These are phyloP conservation scores for Gnaphalium uliginosum DNA, from an alignment of 129 eudicot species.

Conservation along the genomic window DNA sequence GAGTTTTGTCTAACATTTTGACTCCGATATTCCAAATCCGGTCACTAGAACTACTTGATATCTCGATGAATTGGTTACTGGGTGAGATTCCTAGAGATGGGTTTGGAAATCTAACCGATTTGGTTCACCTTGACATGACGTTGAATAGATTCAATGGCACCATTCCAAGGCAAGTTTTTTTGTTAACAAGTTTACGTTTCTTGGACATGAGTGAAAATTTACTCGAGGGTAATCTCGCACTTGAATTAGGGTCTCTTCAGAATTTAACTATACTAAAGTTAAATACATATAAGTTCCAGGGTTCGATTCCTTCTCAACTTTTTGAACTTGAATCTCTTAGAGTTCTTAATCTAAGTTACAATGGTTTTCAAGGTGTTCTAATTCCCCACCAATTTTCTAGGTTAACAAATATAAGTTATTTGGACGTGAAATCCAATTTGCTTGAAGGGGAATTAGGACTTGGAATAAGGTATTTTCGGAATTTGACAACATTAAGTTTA, in stretches of 20 bases:
- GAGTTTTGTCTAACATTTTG: slow-evolving; percentile 18
- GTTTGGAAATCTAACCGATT: slow-evolving; percentile 40
- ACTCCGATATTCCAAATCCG: slow-evolving; percentile 40
- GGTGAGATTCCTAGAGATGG: slow-evolving; percentile 31
- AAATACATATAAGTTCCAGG: no score
- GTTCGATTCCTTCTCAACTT: no score
- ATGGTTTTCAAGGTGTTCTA: no score
- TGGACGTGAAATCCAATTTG: slow-evolving; percentile 29
- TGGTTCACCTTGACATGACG: slow-evolving; percentile 38
- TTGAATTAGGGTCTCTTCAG: slow-evolving; percentile 27
- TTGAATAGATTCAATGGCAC: slow-evolving; percentile 33
- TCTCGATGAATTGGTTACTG: slow-evolving; percentile 16
- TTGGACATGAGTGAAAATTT: slow-evolving; percentile 36
- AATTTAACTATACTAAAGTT: not conserved
- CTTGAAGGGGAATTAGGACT: slow-evolving; percentile 31
- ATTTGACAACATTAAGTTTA: slow-evolving; percentile 23
- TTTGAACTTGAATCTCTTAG: not conserved
- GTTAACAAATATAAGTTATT: slow-evolving; percentile 25
- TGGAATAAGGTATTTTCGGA: slow-evolving; percentile 27
- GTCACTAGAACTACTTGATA: slow-evolving; percentile 35
- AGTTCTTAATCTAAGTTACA: no score
- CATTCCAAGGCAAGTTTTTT: slow-evolving; percentile 37
- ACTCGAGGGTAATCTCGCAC: slow-evolving; percentile 26
- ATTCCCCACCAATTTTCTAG: not conserved
- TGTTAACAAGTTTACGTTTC: slow-evolving; percentile 26